Evolutionary conservation across 1,284 basidiomycete species (phyloP).

Genomic region (Neonothopanus nambi): DNA sequence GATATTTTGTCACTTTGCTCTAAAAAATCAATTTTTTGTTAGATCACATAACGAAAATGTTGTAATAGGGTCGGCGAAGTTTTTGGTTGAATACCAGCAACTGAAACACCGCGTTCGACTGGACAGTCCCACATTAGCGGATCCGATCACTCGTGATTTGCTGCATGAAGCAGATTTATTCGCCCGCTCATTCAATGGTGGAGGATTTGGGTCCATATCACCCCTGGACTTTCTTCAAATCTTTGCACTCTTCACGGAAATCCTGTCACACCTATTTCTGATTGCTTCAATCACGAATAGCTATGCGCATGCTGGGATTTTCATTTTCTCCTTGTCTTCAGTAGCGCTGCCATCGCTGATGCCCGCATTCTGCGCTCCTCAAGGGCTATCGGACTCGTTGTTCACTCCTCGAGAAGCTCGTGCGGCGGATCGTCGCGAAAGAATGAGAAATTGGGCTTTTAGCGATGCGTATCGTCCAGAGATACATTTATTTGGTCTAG

Average conservation of each 20-base stretch:
- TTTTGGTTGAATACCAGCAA: conserved; percentile 73
- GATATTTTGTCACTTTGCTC: conserved; percentile 13
- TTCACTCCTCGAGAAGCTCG: conserved; percentile 55
- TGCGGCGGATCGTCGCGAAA: conserved; percentile 67
- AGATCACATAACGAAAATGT: conserved; percentile 70
- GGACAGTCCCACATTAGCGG: conserved; percentile 74
- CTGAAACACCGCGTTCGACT: conserved; percentile 74
- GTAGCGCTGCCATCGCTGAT: conserved; percentile 55
- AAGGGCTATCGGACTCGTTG: conserved; percentile 40
- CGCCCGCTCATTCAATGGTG: conserved; percentile 71
- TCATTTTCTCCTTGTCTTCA: conserved; percentile 60
- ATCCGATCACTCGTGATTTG: conserved; percentile 69
- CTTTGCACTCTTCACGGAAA: conserved; percentile 67
- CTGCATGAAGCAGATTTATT: conserved; percentile 83
- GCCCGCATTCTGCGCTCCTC: conserved; percentile 44
- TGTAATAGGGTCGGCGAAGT: conserved; percentile 69
- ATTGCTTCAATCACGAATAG: conserved; percentile 67
- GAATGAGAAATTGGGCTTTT: conserved; percentile 69
- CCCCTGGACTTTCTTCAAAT: conserved; percentile 77
- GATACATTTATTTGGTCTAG: conserved; percentile 76
- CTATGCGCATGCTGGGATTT: conserved; percentile 52
- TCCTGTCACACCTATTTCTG: conserved; percentile 66
- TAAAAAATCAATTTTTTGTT: conserved; percentile 20
- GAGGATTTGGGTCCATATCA: conserved; percentile 70
- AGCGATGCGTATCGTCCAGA: conserved; percentile 73